Evolutionary conservation across 2,329 filamentous ascomycete genomes (phyloP).

Genomic region (Pestalotiopsis sp.): DNA sequence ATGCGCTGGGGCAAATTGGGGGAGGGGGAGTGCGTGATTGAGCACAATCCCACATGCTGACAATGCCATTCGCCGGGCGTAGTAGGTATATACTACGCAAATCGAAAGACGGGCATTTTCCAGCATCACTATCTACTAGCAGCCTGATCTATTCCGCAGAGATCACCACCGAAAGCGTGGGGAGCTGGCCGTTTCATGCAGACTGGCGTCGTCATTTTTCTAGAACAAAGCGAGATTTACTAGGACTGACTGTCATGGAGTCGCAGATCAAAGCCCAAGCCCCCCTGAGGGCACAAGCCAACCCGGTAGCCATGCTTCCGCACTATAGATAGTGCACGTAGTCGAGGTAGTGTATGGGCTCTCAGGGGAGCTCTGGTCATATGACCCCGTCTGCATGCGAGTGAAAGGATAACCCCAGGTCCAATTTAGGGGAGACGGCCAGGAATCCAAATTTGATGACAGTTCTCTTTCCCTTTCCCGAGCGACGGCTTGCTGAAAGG

Average conservation of each 20-base stretch:
- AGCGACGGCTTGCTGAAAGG: not conserved
- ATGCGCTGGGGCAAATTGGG: not conserved
- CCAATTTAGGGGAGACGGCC: not conserved
- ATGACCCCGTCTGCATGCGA: constrained; percentile 11
- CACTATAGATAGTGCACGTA: not conserved
- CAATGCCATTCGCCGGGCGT: not conserved
- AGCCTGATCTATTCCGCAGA: not conserved
- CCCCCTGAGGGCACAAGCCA: not conserved
- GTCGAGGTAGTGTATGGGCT: not conserved
- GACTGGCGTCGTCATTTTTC: constrained; percentile 8
- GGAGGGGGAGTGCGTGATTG: not conserved
- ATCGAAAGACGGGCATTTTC: not conserved
- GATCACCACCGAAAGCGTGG: not conserved
- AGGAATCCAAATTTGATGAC: not conserved
- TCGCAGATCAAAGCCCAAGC: constrained; percentile 1
- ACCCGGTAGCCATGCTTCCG: not conserved
- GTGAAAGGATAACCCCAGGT: constrained; percentile 5
- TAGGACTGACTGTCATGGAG: not conserved
- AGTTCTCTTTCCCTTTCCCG: not conserved
- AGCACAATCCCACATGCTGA: not conserved
- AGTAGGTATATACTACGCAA: not conserved
- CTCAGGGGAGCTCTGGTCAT: constrained; percentile 4
- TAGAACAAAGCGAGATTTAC: not conserved
- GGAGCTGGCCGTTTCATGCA: constrained; percentile 10
- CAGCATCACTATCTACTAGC: not conserved